Percentiles rank a stretch among this genome's conserved stretches.
phyloP scores from a whole-genome alignment of 2,329 filamentous ascomycete genomes.

The Cadophora sp. region DNA sequence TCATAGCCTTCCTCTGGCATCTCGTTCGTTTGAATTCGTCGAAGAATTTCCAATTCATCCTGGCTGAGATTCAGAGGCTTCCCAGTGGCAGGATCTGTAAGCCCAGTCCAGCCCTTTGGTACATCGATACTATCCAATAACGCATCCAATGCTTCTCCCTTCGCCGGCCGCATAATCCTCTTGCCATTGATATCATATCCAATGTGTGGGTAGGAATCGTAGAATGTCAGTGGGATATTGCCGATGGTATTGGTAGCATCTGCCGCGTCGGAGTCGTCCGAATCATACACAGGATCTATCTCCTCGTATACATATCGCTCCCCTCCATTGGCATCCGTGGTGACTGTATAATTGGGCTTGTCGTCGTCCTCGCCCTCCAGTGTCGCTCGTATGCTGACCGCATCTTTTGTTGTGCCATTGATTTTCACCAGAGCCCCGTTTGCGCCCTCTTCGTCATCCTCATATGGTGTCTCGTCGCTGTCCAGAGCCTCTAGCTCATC shows the following conservation, averaged over 20 bases:
- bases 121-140: slow-evolving; percentile 96
- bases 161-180: slow-evolving; percentile 95
- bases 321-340: slow-evolving; percentile 88
- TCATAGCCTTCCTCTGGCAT: slow-evolving; percentile 88
- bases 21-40: slow-evolving; percentile 88
- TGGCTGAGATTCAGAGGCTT: slow-evolving; percentile 87
- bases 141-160: slow-evolving; percentile 90
- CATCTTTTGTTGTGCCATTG: slow-evolving; percentile 47
- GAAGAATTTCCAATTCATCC: slow-evolving; percentile 88
- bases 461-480: slow-evolving; percentile 57
- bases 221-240: slow-evolving; percentile 91
- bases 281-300: slow-evolving; percentile 94
- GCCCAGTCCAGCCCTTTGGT: slow-evolving; percentile 94
- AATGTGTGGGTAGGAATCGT: slow-evolving; percentile 97
- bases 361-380: slow-evolving; percentile 47
- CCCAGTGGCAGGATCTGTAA: slow-evolving; percentile 92
- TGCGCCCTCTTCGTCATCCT: slow-evolving; percentile 46
- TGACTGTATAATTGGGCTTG: slow-evolving; percentile 59
- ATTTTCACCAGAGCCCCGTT: slow-evolving; percentile 50
- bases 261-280: slow-evolving; percentile 87
- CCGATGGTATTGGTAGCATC: slow-evolving; percentile 90
- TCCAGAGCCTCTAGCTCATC: slow-evolving; percentile 52
- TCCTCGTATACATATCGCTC: slow-evolving; percentile 91
- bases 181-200: slow-evolving; percentile 99
- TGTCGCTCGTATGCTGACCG: slow-evolving; percentile 21